Evolutionary conservation across 345 rosid species (phyloP).

Genomic region (Arabidopsis arenosa): DNA sequence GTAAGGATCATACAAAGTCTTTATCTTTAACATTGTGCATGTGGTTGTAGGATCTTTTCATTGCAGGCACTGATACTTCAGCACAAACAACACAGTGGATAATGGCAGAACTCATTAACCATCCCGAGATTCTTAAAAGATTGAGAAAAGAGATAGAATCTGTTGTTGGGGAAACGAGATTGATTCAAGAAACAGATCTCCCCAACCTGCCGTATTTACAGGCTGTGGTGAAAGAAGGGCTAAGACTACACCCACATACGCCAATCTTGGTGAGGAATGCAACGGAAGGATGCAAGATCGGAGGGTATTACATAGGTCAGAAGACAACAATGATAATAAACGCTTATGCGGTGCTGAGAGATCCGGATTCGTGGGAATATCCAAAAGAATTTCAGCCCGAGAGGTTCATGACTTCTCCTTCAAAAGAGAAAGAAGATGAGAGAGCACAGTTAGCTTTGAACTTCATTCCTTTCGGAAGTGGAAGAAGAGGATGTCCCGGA

Average conservation of each 20-base stretch:
- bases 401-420: conserved; percentile 43
- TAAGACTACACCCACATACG: conserved; percentile 42
- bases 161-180: conserved; percentile 37
- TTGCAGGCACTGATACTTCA: conserved; percentile 48
- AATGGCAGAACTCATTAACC: conserved; percentile 49
- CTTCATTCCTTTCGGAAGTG: conserved; percentile 44
- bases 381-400: conserved; percentile 44
- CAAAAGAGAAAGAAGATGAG: conserved; percentile 24
- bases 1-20: conserved; percentile 9
- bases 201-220: conserved; percentile 39
- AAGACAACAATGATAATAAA: conserved; percentile 39
- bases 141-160: conserved; percentile 49
- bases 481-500: conserved; percentile 50
- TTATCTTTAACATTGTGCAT: conserved; percentile 16
- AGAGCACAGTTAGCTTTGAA: conserved; percentile 31
- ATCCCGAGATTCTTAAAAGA: conserved; percentile 38
- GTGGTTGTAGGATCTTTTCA: conserved; percentile 43
- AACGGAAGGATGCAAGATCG: conserved; percentile 38
- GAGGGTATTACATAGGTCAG: conserved; percentile 45
- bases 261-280: conserved; percentile 38
- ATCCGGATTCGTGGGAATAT: conserved; percentile 45
- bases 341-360: conserved; percentile 50
- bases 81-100: conserved; percentile 48
- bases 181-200: conserved; percentile 47
- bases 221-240: conserved; percentile 48